Evolutionary conservation across 2,329 filamentous ascomycete genomes (phyloP).

Genomic region (Ophiostoma novo-ulmi): DNA sequence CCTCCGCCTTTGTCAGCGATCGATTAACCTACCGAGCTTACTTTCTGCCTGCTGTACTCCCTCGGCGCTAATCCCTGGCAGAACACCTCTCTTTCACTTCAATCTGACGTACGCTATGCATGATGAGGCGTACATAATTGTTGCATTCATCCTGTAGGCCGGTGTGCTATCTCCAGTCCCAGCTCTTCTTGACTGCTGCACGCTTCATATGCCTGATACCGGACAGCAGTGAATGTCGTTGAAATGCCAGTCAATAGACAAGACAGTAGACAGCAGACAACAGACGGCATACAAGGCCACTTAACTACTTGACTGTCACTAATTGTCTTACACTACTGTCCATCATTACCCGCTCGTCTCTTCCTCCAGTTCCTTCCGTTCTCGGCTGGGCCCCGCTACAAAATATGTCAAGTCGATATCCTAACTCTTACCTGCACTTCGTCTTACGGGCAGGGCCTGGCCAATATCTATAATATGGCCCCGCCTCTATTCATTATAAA

Average conservation of each 20-base stretch:
- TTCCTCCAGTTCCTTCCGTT: constrained; percentile 25
- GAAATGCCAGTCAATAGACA: not conserved
- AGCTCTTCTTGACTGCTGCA: not conserved
- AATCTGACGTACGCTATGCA: not conserved
- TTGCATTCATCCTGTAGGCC: not conserved
- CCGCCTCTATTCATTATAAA: too few species aligned
- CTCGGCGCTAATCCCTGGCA: not conserved
- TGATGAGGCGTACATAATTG: not conserved
- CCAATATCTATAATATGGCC: too few species aligned
- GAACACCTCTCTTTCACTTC: not conserved
- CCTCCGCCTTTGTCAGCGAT: not conserved
- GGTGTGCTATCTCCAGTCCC: not conserved
- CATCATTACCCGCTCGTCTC: constrained; percentile 26
- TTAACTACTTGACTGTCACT: not conserved
- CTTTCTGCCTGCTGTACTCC: not conserved
- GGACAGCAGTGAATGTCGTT: not conserved
- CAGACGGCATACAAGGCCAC: too few species aligned
- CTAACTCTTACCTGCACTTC: not conserved
- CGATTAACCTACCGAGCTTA: not conserved
- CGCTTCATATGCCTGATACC: too few species aligned
- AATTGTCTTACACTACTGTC: constrained; percentile 12
- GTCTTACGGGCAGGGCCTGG: not conserved
- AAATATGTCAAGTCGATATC: not conserved
- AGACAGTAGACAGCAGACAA: too few species aligned
- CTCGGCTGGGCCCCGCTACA: constrained; percentile 26